Evolutionary conservation across 2,329 filamentous ascomycete genomes (phyloP), one percentile per base, ranked within the genome.

Genomic region (Pestalotiopsis sp.): DNA sequence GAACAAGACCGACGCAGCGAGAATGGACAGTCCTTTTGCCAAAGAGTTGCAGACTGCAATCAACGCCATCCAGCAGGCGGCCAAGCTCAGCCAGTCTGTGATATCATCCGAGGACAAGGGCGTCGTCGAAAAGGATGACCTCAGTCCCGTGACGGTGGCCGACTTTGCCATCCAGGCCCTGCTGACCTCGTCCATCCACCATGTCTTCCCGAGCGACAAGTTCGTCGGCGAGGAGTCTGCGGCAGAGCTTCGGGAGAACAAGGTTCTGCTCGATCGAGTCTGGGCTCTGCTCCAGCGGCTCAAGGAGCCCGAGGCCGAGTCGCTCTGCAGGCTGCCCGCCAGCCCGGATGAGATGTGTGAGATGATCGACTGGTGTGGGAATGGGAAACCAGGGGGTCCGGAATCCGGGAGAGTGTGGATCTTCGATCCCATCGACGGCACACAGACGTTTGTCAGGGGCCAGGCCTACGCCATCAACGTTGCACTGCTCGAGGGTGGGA

Each of bases 381-480:
- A 78, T 23, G 81, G 81, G 27, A 75, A 75, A 17, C 83, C 81
- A 4, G 78, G 74, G 6, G 71, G 73, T 3, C 66, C 64, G 3
- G 66, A 68, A 1, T 74, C 75, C 1, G 83, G 82, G 7, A 76
- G 86, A 14, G 82, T 84, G 9, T 90, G 87, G 87, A 82, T 90
- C 0, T 88, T 90, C 72, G 87, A 90, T 72, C 87, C 87, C 0
- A 89, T 90, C 38, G 87, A 90, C 71, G 87, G 87, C 7, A 90
- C 87, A 2, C 84, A 86, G 77, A 88, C 86, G 0, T 90, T 87
- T 66, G 79, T 90, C 9, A 77, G 80, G 12, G 83, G 85, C 5
- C 79, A 87, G 72, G 82, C 87, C 61, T 90, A 89, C 71, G 87
- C 86, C 68, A 85, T 89, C 76, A 89, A 89, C 68, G 80, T 88